phyloP scores from a whole-genome alignment of 2,329 filamentous ascomycete species.

The Arthrobotrys sphaeroides region DNA sequence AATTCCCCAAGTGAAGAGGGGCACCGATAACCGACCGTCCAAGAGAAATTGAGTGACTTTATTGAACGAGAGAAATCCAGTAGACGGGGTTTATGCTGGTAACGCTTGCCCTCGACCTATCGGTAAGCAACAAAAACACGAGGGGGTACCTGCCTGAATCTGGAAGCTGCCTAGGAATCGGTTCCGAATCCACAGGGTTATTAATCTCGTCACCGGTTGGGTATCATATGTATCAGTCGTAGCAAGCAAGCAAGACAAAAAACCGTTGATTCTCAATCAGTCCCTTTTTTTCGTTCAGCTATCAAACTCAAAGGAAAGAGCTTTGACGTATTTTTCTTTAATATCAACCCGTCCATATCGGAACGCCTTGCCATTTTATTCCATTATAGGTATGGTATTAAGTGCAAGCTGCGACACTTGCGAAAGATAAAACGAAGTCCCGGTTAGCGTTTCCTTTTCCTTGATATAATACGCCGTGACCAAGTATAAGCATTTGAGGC shows the following conservation, averaged over 20 bases:
- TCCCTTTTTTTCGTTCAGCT: not conserved
- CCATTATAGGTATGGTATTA: not conserved
- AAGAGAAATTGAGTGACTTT: not conserved
- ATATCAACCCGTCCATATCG: slow-evolving; percentile 4
- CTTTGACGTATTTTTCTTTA: slow-evolving; percentile 17
- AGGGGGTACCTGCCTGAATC: slow-evolving; percentile 52
- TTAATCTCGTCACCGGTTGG: slow-evolving; percentile 44
- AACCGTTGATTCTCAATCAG: not conserved
- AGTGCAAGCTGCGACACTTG: not conserved
- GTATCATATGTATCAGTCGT: slow-evolving; percentile 16
- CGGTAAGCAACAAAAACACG: slow-evolving; percentile 18
- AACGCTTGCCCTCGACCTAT: not conserved
- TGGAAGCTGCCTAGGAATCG: slow-evolving; percentile 54
- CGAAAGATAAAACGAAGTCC: not conserved
- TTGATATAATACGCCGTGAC: not conserved
- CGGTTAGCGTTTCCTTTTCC: slow-evolving; percentile 16
- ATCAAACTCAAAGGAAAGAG: not conserved
- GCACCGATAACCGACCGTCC: not conserved
- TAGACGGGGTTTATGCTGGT: not conserved
- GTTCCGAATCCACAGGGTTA: slow-evolving; percentile 45
- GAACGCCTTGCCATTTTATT: slow-evolving; percentile 6
- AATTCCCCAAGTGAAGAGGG: not conserved
- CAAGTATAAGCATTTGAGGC: slow-evolving; percentile 46
- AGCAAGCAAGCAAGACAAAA: not conserved
- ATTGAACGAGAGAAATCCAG: not conserved